These are phyloP conservation scores for Chimonanthus salicifolius DNA, from an alignment of 164 flowering plant genomes.

Conservation along the genomic window DNA sequence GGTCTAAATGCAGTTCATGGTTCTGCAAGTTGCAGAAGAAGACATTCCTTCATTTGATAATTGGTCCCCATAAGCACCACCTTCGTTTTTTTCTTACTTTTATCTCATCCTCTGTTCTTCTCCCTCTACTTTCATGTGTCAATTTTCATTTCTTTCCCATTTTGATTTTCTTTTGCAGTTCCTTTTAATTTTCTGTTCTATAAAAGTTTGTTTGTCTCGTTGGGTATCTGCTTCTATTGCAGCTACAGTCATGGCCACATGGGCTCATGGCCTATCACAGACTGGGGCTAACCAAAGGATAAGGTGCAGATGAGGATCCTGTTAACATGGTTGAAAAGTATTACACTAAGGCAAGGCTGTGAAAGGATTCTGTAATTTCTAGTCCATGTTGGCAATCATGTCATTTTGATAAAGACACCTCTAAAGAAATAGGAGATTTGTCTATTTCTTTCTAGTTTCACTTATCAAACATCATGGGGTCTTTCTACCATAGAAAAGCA, in stretches of 20 bases:
- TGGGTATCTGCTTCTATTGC: background rate
- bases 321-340: background rate
- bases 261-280: background rate
- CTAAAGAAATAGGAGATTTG: background rate
- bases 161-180: background rate
- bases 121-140: background rate
- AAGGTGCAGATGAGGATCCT: background rate
- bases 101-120: background rate
- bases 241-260: background rate
- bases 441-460: constrained; percentile 5
- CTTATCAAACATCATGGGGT: constrained; percentile 14
- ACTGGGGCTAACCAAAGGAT: background rate
- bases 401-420: background rate
- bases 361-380: background rate
- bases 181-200: background rate
- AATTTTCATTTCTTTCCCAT: background rate
- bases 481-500: constrained; percentile 6
- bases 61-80: background rate
- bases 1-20: background rate
- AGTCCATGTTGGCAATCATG: background rate
- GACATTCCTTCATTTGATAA: background rate
- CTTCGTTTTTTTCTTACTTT: background rate
- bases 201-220: background rate
- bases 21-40: background rate
- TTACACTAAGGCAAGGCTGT: background rate